phyloP scores from a whole-genome alignment of 768 basidiomycete genomes.

The Rhodosporidiobolus sp. region DNA sequence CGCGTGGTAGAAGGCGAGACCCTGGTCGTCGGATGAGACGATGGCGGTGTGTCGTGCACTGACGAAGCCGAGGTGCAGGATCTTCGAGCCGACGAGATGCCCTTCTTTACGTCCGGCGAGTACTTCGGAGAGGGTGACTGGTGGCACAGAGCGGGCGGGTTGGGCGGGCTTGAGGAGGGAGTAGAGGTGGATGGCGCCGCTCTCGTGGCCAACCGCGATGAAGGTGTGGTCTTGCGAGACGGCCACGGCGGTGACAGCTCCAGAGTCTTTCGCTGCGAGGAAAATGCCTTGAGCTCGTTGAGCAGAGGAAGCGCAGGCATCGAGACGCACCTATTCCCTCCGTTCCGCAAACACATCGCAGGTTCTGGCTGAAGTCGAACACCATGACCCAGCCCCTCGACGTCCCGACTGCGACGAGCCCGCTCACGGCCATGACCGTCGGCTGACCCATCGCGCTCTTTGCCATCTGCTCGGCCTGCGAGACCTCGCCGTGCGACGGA shows the following conservation, averaged over 20 bases:
- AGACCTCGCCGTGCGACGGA: conserved; percentile 46
- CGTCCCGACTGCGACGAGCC: conserved; percentile 84
- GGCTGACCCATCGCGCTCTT: conserved; percentile 66
- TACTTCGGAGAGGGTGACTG: conserved; percentile 66
- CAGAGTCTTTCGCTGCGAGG: conserved; percentile 60
- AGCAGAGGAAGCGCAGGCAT: not conserved
- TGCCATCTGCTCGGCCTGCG: conserved; percentile 14
- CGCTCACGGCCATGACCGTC: conserved; percentile 77
- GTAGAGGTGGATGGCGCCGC: conserved; percentile 81
- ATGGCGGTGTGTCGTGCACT: conserved; percentile 89
- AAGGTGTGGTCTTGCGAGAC: conserved; percentile 92
- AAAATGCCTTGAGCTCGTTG: conserved; percentile 16
- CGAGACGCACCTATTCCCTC: conserved; percentile 59
- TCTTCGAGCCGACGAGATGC: conserved; percentile 73
- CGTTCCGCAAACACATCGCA: conserved; percentile 74
- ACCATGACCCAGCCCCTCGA: conserved; percentile 72
- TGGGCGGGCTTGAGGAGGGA: conserved; percentile 66
- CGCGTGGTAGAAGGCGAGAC: conserved; percentile 91
- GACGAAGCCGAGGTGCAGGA: conserved; percentile 78
- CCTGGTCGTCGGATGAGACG: conserved; percentile 81
- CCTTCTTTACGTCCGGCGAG: conserved; percentile 78
- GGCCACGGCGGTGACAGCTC: conserved; percentile 81
- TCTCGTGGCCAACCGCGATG: conserved; percentile 79
- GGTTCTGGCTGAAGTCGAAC: conserved; percentile 84
- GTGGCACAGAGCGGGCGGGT: conserved; percentile 62